Evolutionary conservation across 1,284 basidiomycete species (phyloP), one percentile per base, ranked within the genome.

Genomic region (Microbotryomycetes sp.): DNA sequence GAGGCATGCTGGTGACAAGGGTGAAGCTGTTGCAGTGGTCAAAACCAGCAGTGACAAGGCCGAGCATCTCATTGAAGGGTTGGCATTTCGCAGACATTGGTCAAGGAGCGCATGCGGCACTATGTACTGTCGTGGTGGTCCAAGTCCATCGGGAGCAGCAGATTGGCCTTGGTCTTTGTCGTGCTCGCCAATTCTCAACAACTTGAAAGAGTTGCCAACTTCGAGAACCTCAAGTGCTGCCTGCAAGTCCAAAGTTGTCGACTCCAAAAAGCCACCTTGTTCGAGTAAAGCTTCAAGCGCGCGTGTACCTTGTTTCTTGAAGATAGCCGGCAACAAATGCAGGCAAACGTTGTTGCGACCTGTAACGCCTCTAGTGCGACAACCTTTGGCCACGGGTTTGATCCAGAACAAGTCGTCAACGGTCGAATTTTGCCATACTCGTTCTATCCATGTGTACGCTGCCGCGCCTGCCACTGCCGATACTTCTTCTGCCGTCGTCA

Each of bases 11-110:
- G 42, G 2, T 3, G 68, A 65, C 29, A 69, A 36, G 6, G 55
- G 54, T 1, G 46, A 15, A 12, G 63, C 54, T 2, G 51, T 29
- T 6, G 63, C 59, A 14, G 65, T 31, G 3, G 61, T 46, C 28
- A 58, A 49, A 47, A 69, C 65, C 55, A 69, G 59, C 23, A 69
- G 59, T 2, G 68, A 60, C n/a, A 69, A 55, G 2, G 68, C 61
- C 16, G 66, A 61, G 31, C 49, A 58, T n/a, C 67, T 62, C 2
- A 67, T 61, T 3, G 68, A 58, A 7, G 57, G 32, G 19, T 59
- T 57, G 23, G 61, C 56, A 14, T 58, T 58, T n/a, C 30, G 30
- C n/a, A 52, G 50, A 29, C 50, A 52, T 29, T 52, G 25, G 15
- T 52, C 26, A 6, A 36, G n/a, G 22, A 52, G 54, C 50, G 32